phyloP scores from a whole-genome alignment of 306 rosid species.

The Potentilla sterilis region DNA sequence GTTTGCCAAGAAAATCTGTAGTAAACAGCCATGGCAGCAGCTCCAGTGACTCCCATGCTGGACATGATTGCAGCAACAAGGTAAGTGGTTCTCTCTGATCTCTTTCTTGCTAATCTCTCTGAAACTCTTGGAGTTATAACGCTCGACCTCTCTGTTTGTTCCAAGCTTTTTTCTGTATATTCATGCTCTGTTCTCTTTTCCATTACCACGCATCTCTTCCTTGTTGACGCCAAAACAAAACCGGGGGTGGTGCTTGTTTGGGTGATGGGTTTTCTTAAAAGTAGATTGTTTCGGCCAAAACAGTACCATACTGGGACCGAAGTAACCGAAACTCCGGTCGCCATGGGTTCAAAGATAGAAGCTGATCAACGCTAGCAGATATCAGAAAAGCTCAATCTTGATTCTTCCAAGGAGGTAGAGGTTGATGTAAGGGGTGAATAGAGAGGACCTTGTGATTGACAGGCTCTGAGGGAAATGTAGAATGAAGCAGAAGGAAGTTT shows the following conservation, averaged over 20 bases:
- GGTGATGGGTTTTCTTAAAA: slow-evolving; percentile 13
- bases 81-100: slow-evolving; percentile 55
- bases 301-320: slow-evolving; percentile 16
- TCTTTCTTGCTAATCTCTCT: slow-evolving; percentile 55
- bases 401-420: neutral
- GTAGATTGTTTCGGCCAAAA: slow-evolving; percentile 1
- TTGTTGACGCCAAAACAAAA: neutral
- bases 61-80: slow-evolving; percentile 74
- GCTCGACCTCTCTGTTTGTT: neutral
- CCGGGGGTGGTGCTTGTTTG: slow-evolving; percentile 3
- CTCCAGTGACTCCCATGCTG: slow-evolving; percentile 68
- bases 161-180: neutral
- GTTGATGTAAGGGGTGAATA: neutral
- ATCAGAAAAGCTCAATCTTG: neutral
- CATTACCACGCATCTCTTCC: neutral
- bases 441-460: neutral
- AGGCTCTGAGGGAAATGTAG: neutral
- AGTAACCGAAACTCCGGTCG: slow-evolving; percentile 22
- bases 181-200: slow-evolving; percentile 25
- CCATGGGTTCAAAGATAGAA: slow-evolving; percentile 17
- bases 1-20: slow-evolving; percentile 77
- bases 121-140: slow-evolving; percentile 10
- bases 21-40: slow-evolving; percentile 71
- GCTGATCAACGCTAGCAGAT: neutral
- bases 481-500: neutral